Evolutionary conservation across 2,329 filamentous ascomycete species (phyloP).

Genomic region (Fusarium sp.): DNA sequence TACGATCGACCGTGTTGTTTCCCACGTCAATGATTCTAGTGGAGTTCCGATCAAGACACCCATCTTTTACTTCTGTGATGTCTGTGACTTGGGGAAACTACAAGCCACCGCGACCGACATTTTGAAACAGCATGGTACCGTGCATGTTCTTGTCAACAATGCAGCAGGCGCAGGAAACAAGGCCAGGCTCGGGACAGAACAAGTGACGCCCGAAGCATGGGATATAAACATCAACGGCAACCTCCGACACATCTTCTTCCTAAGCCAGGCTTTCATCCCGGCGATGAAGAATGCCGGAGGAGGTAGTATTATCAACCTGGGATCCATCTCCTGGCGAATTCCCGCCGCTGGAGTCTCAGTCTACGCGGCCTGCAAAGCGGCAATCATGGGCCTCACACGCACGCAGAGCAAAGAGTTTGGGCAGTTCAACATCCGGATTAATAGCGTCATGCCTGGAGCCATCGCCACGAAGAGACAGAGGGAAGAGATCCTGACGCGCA

Average conservation of each 20-base stretch:
- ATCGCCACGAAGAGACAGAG: conserved; percentile 60
- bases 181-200: conserved; percentile 45
- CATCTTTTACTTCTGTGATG: conserved; percentile 56
- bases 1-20: conserved; percentile 44
- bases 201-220: conserved; percentile 56
- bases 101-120: conserved; percentile 50
- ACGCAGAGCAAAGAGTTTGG: conserved; percentile 66
- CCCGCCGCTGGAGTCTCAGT: conserved; percentile 57
- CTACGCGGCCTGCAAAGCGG: conserved; percentile 67
- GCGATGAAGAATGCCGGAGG: conserved; percentile 60
- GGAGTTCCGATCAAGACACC: conserved; percentile 42
- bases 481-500: conserved; percentile 56
- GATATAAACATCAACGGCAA: conserved; percentile 59
- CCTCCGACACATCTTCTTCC: conserved; percentile 66
- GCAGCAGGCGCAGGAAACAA: conserved; percentile 63
- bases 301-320: conserved; percentile 68
- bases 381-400: conserved; percentile 66
- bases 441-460: conserved; percentile 62
- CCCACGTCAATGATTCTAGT: conserved; percentile 9
- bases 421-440: conserved; percentile 59
- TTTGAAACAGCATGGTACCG: conserved; percentile 46
- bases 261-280: conserved; percentile 77
- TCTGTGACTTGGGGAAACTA: conserved; percentile 52
- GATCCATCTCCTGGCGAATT: conserved; percentile 61
- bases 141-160: conserved; percentile 89